A percentile compares a stretch with the other conserved stretches of the same genome.
phyloP scores from a whole-genome alignment of 805 yeast genomes.

The Zygosaccharomyces rouxii region DNA sequence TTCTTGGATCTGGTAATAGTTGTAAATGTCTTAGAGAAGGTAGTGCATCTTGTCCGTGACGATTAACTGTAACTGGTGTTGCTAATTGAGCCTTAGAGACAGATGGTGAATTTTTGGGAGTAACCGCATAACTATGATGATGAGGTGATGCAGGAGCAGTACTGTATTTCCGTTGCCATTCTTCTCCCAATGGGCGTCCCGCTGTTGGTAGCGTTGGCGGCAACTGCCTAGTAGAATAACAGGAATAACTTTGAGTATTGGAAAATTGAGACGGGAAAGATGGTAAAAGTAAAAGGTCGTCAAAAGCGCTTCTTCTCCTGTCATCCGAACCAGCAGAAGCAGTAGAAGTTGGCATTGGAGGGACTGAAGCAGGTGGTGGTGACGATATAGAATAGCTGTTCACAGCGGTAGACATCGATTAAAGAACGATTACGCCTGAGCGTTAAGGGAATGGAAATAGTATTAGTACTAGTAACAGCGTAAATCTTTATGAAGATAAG shows the following conservation, averaged over 20 bases:
- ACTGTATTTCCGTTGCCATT: conserved; percentile 20
- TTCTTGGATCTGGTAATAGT: conserved; percentile 29
- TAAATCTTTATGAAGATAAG: neutral
- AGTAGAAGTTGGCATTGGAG: conserved; percentile 8
- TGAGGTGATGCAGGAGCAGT: conserved; percentile 35
- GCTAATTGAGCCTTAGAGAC: conserved; percentile 13
- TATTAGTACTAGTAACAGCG: neutral
- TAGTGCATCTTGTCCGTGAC: conserved; percentile 13
- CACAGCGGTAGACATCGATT: conserved; percentile 12
- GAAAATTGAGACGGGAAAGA: conserved; percentile 10
- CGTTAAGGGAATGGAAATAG: neutral
- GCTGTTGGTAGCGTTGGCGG: conserved; percentile 9
- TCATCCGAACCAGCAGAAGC: conserved; percentile 17
- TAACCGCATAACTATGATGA: conserved; percentile 11
- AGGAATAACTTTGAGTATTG: conserved; percentile 8
- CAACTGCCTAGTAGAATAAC: conserved; percentile 7
- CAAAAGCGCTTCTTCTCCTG: conserved; percentile 18
- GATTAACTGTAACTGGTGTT: conserved; percentile 1
- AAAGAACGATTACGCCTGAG: conserved; percentile 7
- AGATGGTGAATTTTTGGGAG: conserved; percentile 29
- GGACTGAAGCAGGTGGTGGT: conserved; percentile 6
- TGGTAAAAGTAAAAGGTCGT: conserved; percentile 24
- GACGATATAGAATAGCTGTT: conserved; percentile 13
- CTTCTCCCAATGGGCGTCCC: conserved; percentile 1
- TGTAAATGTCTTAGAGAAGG: conserved; percentile 34